Base-by-base conservation (phyloP, 2,329 filamentous ascomycete genomes). In the Lithohypha guttulata region DNA sequence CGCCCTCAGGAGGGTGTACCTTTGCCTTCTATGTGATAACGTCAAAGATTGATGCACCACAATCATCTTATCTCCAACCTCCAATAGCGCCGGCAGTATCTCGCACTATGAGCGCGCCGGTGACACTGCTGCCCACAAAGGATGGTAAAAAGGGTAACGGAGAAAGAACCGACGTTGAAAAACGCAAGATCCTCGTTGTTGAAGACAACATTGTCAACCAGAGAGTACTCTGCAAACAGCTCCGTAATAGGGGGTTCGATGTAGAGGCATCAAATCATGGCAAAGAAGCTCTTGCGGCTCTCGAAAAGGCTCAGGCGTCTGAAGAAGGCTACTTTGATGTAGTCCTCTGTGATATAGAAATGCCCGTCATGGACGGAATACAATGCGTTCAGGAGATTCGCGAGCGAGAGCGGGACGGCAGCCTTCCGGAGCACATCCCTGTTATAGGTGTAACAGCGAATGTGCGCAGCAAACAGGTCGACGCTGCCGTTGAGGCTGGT, bases 291-390 rank as follows among this genome's bases (percentile, higher is more conserved):
- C 33, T 20, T 19, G 9, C 4, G 21, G 33, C 20, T 17, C 9
- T 15, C 20, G 15, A 19, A 14, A 35, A n/a, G 7, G 33, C 15
- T 15, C 33, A 13, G 6, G 13, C 19, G 3, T 10, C n/a, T 3
- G 10, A 32, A 6, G 33, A 11, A 3, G 3, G n/a, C 4, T 13
- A 25, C 6, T 20, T n/a, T 20, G 40, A 42, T 22, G 27, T 38
- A 15, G 76, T 86, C 8, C 59, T 86, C 3, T 84, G 85, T 81
- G 82, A 86, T 53, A 67, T 84, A 34, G 81, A 85, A 52, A 86
- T 86, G 81, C 81, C 81, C 1, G 70, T 84, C 28, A 85, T 85
- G 81, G 80, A 86, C 51, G 82, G 82, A 26, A 73, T 82, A 57
- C 79, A 79, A 3, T 84, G 81, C 46, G 76, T 81, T 10, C 67